phyloP scores from a whole-genome alignment of 2,329 filamentous ascomycete species.

The Ascochyta viciae-villosae region DNA sequence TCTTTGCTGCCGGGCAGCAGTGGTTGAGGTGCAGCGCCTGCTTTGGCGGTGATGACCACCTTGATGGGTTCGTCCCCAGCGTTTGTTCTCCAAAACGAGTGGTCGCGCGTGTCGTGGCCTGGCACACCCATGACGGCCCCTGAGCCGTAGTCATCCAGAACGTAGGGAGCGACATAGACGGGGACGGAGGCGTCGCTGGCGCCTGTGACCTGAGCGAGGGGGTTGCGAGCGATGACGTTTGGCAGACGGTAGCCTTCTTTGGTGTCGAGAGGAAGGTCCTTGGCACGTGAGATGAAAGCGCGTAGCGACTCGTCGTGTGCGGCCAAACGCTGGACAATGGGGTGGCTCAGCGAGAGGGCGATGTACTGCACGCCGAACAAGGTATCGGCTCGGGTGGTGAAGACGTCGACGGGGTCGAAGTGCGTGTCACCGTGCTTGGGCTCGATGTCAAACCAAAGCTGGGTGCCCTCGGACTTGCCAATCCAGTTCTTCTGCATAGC shows the following conservation, averaged over 20 bases:
- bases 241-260: constrained; percentile 72
- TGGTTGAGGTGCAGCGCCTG: constrained; percentile 11
- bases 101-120: constrained; percentile 79
- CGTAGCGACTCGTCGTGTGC: constrained; percentile 67
- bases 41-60: constrained; percentile 56
- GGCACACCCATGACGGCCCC: constrained; percentile 93
- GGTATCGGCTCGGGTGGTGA: constrained; percentile 85
- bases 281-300: constrained; percentile 67
- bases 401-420: constrained; percentile 69
- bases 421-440: constrained; percentile 45
- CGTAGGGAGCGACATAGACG: constrained; percentile 83
- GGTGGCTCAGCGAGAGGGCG: constrained; percentile 76
- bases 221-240: constrained; percentile 43
- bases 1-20: constrained; percentile 49
- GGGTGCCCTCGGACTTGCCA: constrained; percentile 76
- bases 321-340: constrained; percentile 69
- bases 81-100: constrained; percentile 81
- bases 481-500: constrained; percentile 90
- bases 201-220: constrained; percentile 61
- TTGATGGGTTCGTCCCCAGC: constrained; percentile 65
- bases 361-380: constrained; percentile 87
- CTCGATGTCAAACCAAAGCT: constrained; percentile 72
- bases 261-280: constrained; percentile 62
- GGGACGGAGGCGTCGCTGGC: constrained; percentile 65
- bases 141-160: constrained; percentile 83